Percentiles rank a stretch among this genome's conserved stretches.
Evolutionary conservation across 139 green algal species (phyloP).

Genomic region (Chlorella ohadii): DNA sequence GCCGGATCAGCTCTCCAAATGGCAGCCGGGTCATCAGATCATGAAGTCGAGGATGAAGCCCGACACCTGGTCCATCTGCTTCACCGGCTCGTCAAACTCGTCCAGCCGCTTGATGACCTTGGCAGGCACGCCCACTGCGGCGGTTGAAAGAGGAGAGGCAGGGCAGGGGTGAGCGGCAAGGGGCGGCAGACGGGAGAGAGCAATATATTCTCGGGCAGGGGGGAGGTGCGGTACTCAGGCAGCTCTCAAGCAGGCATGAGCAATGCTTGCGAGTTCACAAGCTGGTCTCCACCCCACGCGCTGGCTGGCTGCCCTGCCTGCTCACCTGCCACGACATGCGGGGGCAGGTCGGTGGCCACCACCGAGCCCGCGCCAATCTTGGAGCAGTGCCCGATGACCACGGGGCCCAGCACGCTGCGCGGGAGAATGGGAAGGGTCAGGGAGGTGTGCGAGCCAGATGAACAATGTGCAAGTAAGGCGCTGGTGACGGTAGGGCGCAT

Average conservation of each 20-base stretch:
- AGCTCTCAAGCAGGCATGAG: too few species aligned
- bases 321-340: slow-evolving; percentile 76
- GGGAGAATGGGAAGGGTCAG: not conserved
- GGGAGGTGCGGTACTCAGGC: too few species aligned
- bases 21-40: slow-evolving; percentile 62
- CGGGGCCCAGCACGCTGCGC: slow-evolving; percentile 75
- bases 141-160: too few species aligned
- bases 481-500: too few species aligned
- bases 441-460: not conserved
- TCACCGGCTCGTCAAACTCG: slow-evolving; percentile 65
- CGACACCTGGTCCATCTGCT: slow-evolving; percentile 84
- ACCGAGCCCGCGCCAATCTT: slow-evolving; percentile 91
- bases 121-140: slow-evolving; percentile 84
- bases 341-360: slow-evolving; percentile 83
- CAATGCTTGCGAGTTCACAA: too few species aligned
- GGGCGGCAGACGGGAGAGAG: too few species aligned
- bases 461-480: too few species aligned
- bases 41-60: slow-evolving; percentile 71
- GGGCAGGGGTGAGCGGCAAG: not conserved
- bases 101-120: slow-evolving; percentile 73
- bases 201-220: too few species aligned
- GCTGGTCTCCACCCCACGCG: not conserved
- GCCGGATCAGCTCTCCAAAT: too few species aligned
- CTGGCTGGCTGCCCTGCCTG: not conserved
- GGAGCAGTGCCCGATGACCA: slow-evolving; percentile 77